Evolutionary conservation across 2,329 filamentous ascomycete genomes (phyloP).

Genomic region (Ophiocordyceps camponoti-leonardi): DNA sequence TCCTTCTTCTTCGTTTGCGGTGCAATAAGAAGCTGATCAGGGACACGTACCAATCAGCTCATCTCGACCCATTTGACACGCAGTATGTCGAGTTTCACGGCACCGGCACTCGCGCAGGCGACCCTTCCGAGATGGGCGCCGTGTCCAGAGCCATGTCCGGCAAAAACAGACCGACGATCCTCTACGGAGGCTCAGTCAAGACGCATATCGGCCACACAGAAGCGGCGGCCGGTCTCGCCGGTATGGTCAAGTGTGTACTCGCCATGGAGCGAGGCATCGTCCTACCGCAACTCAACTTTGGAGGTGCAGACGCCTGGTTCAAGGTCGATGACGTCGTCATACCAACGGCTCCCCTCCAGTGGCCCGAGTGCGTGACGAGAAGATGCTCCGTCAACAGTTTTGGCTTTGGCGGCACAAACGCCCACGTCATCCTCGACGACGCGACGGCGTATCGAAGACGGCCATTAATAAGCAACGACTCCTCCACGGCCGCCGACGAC

Average conservation of each 20-base stretch:
- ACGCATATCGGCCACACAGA: conserved; percentile 6
- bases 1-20: too few species aligned
- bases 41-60: neutral
- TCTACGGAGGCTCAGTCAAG: conserved; percentile 4
- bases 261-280: conserved; percentile 4
- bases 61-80: neutral
- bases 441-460: neutral
- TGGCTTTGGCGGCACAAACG: neutral
- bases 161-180: neutral
- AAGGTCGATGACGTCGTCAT: neutral
- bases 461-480: neutral
- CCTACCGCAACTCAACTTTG: conserved; percentile 2
- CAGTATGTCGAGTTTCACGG: neutral
- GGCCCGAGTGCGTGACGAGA: neutral
- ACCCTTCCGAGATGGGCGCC: neutral
- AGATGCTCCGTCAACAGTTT: neutral
- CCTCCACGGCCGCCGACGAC: neutral
- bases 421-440: neutral
- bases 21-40: too few species aligned
- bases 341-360: neutral
- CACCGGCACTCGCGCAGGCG: neutral
- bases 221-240: conserved; percentile 2
- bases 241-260: conserved; percentile 3
- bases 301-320: conserved; percentile 1
- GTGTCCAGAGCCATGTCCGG: neutral